Base-by-base conservation (phyloP, 163 green algal species). In the Scenedesmus sp. region DNA sequence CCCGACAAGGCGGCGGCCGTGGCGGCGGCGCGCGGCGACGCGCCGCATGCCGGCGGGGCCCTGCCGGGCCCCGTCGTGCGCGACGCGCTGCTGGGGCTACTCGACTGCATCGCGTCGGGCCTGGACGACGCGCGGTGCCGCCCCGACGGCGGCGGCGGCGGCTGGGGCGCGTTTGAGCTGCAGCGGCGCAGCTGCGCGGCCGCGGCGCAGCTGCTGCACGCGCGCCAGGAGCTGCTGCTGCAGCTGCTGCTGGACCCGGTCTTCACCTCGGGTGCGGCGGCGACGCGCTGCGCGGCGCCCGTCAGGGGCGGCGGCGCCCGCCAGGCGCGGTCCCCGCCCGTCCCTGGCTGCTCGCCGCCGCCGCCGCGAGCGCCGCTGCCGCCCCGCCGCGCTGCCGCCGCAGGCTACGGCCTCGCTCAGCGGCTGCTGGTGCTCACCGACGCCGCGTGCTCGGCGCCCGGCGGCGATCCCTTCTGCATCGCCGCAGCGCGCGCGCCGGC, bases 131-230 rank as follows among this genome's bases (percentile, higher is more conserved):
- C 44, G 10, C n/a, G 22, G 18, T 6, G 36, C 11, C 34, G 24
- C 0, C 5, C 7, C 5, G 31, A 22, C 31, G 53, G 67, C 51
- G 58, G 33, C 53, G 63, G 69, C 15, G 64, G 42, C 39, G 54
- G 26, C 70, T 57, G 70, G 36, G 57, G 39, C 65, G 42, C 29
- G 60, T 80, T 72, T 54, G 72, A 80, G 72, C 60, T 80, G 9
- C 72, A 80, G 58, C 29, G 72, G 13, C 56, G 72, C 58, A 45
- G 39, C 50, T 70, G 60, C 13, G 72, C 22, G 22, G 39, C 36
- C 13, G 45, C 72, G n/a, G 72, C 72, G 26, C 22, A 24, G 15
- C 62, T 80, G 29, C 28, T 71, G 72, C 72, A 72, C 26, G 69
- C 17, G 28, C 33, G 31, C 29, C 58, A 70, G 33, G 72, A 47